Percentiles rank a stretch among this genome's conserved stretches.
Conservation (phyloP, 2,329 filamentous ascomycete genomes). For the Alternaria alternata region DNA sequence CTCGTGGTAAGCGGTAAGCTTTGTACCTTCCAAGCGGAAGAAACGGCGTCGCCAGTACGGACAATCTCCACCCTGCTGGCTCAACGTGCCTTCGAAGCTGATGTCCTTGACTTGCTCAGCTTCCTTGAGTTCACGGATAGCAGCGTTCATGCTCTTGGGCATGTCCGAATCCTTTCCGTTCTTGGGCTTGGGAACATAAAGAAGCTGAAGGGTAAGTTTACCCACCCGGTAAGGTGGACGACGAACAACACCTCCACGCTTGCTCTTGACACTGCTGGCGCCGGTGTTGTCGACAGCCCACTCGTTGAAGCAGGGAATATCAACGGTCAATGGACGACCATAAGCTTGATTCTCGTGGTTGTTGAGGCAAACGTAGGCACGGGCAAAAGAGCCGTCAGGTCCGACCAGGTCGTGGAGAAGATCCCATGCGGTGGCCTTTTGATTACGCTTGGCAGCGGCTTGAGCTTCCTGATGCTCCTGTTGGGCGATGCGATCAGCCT, state of each 20-base stretch:
- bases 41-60: constrained; percentile 99
- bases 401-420: constrained; percentile 84
- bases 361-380: constrained; percentile 91
- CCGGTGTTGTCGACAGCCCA: constrained; percentile 89
- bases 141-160: constrained; percentile 99
- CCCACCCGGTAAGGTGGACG: constrained; percentile 95
- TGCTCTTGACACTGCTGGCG: constrained; percentile 92
- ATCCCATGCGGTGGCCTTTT: constrained; percentile 81
- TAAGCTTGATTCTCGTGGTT: constrained; percentile 90
- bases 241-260: constrained; percentile 77
- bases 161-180: constrained; percentile 90
- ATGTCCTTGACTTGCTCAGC: constrained; percentile 81
- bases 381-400: constrained; percentile 93
- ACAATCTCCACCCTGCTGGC: constrained; percentile 97
- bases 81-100: constrained; percentile 87
- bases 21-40: constrained; percentile 91
- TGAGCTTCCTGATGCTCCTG: constrained; percentile 53
- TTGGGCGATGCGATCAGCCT: constrained; percentile 73
- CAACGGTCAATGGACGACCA: constrained; percentile 84
- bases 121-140: constrained; percentile 89
- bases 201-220: constrained; percentile 89
- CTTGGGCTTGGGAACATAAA: constrained; percentile 94
- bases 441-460: constrained; percentile 61
- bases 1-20: constrained; percentile 95
- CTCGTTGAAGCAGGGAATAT: constrained; percentile 97